Percentiles rank a stretch among this genome's conserved stretches.
phyloP scores from a whole-genome alignment of 352 stramenopile genomes.

The Blastocystis sp. region DNA sequence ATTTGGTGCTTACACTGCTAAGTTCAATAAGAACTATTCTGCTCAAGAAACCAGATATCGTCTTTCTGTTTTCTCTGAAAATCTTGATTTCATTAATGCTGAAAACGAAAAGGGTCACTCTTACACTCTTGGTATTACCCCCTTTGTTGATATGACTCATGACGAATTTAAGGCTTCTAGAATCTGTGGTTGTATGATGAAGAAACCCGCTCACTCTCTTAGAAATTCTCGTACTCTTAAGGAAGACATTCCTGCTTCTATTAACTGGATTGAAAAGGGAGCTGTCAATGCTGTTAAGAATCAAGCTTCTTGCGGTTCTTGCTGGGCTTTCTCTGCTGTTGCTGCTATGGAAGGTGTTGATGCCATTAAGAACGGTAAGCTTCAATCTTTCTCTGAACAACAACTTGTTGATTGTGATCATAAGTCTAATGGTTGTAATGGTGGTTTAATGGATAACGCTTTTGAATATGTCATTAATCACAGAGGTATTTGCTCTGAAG shows the following conservation, averaged over 20 bases:
- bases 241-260: slow-evolving; percentile 49
- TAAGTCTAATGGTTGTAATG: slow-evolving; percentile 61
- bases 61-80: slow-evolving; percentile 54
- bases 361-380: slow-evolving; percentile 55
- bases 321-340: slow-evolving; percentile 66
- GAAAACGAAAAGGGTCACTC: slow-evolving; percentile 54
- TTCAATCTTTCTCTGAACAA: slow-evolving; percentile 61
- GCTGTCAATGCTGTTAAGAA: slow-evolving; percentile 64
- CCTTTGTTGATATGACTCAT: slow-evolving; percentile 75
- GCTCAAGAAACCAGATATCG: slow-evolving; percentile 39
- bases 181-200: slow-evolving; percentile 49
- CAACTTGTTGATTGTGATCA: slow-evolving; percentile 65
- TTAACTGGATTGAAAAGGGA: slow-evolving; percentile 37
- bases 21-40: slow-evolving; percentile 37
- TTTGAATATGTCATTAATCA: slow-evolving; percentile 61
- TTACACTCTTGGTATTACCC: slow-evolving; percentile 72
- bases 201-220: slow-evolving; percentile 33
- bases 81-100: slow-evolving; percentile 59
- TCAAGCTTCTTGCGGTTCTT: slow-evolving; percentile 68
- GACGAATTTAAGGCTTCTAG: slow-evolving; percentile 70
- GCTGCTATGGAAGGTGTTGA: slow-evolving; percentile 57
- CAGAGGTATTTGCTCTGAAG: slow-evolving; percentile 67
- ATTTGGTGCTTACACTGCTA: slow-evolving; percentile 28
- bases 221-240: slow-evolving; percentile 25
- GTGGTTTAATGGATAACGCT: slow-evolving; percentile 63